A percentile compares a stretch with the other conserved stretches of the same genome.
Conservation (phyloP, 176 grass and related monocot genomes). For the Thalia dealbata region DNA sequence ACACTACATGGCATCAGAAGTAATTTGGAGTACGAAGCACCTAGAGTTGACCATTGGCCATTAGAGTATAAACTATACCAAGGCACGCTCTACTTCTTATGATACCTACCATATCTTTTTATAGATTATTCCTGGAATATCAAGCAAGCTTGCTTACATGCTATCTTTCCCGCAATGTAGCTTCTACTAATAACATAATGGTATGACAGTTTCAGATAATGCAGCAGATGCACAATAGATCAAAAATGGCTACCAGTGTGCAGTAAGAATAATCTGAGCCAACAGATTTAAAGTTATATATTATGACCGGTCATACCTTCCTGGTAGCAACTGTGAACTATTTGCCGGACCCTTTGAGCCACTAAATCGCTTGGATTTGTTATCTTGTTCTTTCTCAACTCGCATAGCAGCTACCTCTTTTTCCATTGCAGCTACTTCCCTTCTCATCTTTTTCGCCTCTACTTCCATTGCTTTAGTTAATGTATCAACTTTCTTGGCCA, state of each 20-base stretch:
- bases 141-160: no score
- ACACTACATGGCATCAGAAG: no score
- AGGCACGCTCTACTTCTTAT: no score
- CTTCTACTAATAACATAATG: no score
- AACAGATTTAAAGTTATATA: slow-evolving; percentile 7
- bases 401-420: slow-evolving; percentile 97
- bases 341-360: slow-evolving; percentile 45
- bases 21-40: no score
- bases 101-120: no score
- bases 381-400: slow-evolving; percentile 81
- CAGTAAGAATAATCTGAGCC: slow-evolving; percentile 5
- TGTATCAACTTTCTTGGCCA: slow-evolving; percentile 93
- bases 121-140: no score
- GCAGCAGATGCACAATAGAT: no score
- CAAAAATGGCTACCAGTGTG: background rate
- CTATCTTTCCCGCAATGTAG: no score
- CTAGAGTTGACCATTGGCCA: no score
- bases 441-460: slow-evolving; percentile 98
- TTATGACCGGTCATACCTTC: slow-evolving; percentile 36
- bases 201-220: no score
- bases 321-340: slow-evolving; percentile 61
- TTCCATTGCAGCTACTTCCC: slow-evolving; percentile 93
- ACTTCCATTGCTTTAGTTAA: slow-evolving; percentile 99
- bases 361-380: slow-evolving; percentile 54
- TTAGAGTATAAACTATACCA: no score